phyloP scores from a whole-genome alignment of 352 stramenopile genomes.

The Globisporangium canariense region DNA sequence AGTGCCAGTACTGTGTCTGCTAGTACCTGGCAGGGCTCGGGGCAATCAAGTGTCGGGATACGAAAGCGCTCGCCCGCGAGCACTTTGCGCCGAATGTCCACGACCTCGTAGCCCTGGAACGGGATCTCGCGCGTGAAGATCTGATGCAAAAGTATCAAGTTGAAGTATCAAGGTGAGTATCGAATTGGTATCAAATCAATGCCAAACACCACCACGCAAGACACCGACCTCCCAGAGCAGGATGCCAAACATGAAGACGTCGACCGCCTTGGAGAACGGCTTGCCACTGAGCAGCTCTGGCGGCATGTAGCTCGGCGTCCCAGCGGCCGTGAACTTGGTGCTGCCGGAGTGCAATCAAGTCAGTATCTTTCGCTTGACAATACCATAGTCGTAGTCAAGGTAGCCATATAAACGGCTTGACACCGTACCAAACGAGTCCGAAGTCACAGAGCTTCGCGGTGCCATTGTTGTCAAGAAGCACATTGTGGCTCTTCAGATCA shows the following conservation, averaged over 20 bases:
- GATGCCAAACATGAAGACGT: constrained; percentile 93
- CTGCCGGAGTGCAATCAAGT: constrained; percentile 21
- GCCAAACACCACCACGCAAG: neutral
- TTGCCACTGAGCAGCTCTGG: constrained; percentile 80
- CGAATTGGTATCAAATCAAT: neutral
- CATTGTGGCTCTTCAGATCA: constrained; percentile 90
- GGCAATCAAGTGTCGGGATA: constrained; percentile 72
- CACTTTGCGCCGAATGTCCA: constrained; percentile 72
- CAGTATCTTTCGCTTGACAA: neutral
- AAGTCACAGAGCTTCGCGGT: constrained; percentile 92
- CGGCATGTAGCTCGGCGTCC: constrained; percentile 90
- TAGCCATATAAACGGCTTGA: neutral
- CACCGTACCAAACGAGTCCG: constrained; percentile 66
- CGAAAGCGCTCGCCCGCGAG: constrained; percentile 67
- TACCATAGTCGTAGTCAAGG: too few relatives aligned
- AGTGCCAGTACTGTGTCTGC: neutral
- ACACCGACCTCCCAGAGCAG: constrained; percentile 84
- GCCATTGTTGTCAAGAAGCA: constrained; percentile 72
- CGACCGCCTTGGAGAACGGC: constrained; percentile 87
- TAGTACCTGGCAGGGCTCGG: constrained; percentile 43
- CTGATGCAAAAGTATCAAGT: constrained; percentile 19
- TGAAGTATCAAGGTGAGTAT: neutral
- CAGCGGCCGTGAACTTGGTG: constrained; percentile 73
- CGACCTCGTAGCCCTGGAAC: constrained; percentile 68
- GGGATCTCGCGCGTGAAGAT: constrained; percentile 81